Evolutionary conservation across 768 basidiomycete species (phyloP), one percentile per base, ranked within the genome.

Genomic region (Phlegmacium glaucopus): DNA sequence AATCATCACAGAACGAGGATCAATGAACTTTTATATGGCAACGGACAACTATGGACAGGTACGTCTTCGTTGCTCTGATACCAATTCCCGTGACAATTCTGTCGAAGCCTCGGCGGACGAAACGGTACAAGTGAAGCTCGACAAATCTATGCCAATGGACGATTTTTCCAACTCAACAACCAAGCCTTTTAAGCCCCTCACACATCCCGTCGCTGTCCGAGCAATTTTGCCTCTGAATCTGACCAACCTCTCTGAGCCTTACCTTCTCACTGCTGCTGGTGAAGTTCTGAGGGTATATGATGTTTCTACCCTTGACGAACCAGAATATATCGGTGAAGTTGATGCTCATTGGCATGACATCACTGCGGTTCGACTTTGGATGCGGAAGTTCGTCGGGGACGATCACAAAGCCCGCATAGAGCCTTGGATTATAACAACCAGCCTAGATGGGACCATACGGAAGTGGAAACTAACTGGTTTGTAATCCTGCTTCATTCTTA

Each of bases 291-390:
- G 87, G 26, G 70, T 87, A 17, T 97, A 83, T 57, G 90, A 96
- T 61, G 67, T 93, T 28, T 85, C 88, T 2, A 70, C 75, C 2
- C 69, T 76, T 17, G 75, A 82, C 18, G 82, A 84, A 54, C 83
- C 83, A 1, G 87, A 87, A 49, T 65, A 90, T 25, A 62, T 93
- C n/a, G 71, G 75, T 22, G 80, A 83, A 56, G 67, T 90, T 9
- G 90, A 96, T 55, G 94, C 81, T 6, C 95, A 97, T 60, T 91
- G 86, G 81, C 91, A 91, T 55, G 91, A 96, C 56, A 83, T 97
- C 12, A 87, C 80, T 4, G 81, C 78, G 4, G 66, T 98, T 43
- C 75, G 77, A 25, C 68, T 85, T 9, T 96, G 93, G 92, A 67
- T 77, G 55, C 76, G 83, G 25, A 70, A 63, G 45, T 69, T 68